phyloP scores from a whole-genome alignment of 352 stramenopile species.

The Phytophthora cactorum region DNA sequence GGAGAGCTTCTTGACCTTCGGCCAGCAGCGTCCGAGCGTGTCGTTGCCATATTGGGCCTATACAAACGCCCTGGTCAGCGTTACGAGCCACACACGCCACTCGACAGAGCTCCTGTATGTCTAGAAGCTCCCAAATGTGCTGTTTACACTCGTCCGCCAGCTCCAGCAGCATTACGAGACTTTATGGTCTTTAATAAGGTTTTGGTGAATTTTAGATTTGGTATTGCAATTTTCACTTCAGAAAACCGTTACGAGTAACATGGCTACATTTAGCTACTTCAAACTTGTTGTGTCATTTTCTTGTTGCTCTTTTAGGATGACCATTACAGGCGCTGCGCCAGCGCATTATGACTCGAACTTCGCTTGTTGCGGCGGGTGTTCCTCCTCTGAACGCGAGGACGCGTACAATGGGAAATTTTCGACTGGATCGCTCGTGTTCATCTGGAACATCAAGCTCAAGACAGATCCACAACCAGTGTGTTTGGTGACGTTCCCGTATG shows the following conservation, averaged over 20 bases:
- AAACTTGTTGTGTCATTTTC: constrained; percentile 5
- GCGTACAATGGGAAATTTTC: constrained; percentile 56
- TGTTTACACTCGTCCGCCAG: constrained; percentile 74
- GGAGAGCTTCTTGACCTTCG: constrained; percentile 27
- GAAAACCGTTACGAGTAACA: constrained; percentile 11
- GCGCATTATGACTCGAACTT: constrained; percentile 56
- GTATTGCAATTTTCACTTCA: constrained; percentile 15
- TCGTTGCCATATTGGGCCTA: constrained; percentile 46
- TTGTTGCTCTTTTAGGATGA: constrained; percentile 15
- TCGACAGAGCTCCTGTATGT: constrained; percentile 58
- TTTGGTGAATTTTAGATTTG: constrained; percentile 8
- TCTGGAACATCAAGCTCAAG: constrained; percentile 76
- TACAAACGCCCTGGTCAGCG: constrained; percentile 42
- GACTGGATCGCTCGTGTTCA: constrained; percentile 61
- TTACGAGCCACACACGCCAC: constrained; percentile 41
- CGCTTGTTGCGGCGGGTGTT: constrained; percentile 75
- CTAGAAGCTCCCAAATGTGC: constrained; percentile 60
- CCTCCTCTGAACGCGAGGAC: constrained; percentile 57
- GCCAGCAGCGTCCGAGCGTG: constrained; percentile 37
- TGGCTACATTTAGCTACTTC: constrained; percentile 31
- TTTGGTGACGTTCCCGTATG: constrained; percentile 65
- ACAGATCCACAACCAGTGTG: constrained; percentile 50
- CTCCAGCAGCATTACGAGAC: constrained; percentile 41
- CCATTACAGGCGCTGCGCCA: constrained; percentile 25
- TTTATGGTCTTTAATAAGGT: neutral